A percentile compares a stretch with the other conserved stretches of the same genome.
Conservation (phyloP, 257 asterid genomes). For the Fraxinus anomala region DNA sequence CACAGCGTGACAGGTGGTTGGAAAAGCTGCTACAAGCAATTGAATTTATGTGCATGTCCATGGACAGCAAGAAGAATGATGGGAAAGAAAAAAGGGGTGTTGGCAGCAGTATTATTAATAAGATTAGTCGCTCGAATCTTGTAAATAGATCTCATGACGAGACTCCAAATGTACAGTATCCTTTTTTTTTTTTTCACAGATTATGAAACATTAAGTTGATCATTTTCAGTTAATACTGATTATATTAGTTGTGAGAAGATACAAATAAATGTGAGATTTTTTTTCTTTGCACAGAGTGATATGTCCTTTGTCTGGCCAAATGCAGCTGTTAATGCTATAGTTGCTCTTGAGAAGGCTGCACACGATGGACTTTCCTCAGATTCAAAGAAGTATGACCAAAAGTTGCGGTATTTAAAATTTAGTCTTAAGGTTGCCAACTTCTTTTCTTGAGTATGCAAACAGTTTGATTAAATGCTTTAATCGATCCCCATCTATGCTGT, state of each 20-base stretch:
- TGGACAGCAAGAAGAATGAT: constrained; percentile 36
- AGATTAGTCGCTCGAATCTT: constrained; percentile 27
- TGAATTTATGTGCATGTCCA: constrained; percentile 52
- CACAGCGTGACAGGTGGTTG: constrained; percentile 73
- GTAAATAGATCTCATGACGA: constrained; percentile 42
- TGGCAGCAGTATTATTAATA: constrained; percentile 24
- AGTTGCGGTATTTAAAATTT: constrained; percentile 69
- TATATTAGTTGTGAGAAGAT: constrained; percentile 1
- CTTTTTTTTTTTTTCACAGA: neutral
- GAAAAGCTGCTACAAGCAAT: constrained; percentile 71
- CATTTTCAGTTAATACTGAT: neutral
- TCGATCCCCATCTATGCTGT: neutral
- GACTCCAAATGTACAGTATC: constrained; percentile 32
- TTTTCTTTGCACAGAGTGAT: constrained; percentile 40
- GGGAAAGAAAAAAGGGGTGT: constrained; percentile 37
- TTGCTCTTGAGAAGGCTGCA: constrained; percentile 74
- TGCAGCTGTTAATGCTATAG: constrained; percentile 57
- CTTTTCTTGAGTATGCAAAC: neutral
- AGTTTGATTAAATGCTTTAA: constrained; percentile 15
- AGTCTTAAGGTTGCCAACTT: constrained; percentile 63
- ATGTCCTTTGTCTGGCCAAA: constrained; percentile 65
- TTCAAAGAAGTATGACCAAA: constrained; percentile 71
- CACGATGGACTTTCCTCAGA: constrained; percentile 57
- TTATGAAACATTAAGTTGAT: constrained; percentile 3
- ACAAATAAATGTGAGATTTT: constrained; percentile 12